phyloP scores from a whole-genome alignment of 495 filamentous ascomycete genomes.

The Xylaria bambusicola region DNA sequence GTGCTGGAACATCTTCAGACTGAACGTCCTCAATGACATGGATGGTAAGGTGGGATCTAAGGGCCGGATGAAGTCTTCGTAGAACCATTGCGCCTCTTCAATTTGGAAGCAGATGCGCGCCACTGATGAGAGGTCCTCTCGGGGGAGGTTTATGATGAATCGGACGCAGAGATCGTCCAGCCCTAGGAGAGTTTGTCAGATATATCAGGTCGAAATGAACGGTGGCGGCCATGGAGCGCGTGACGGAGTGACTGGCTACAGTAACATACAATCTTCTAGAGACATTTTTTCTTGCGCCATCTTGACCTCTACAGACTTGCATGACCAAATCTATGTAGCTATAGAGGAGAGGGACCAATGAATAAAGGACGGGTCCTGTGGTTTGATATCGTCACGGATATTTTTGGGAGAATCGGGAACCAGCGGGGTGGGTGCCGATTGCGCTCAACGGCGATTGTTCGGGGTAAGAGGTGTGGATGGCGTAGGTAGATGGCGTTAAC shows the following conservation, averaged over 20 bases:
- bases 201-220: too few species aligned
- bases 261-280: constrained; percentile 80
- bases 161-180: constrained; percentile 93
- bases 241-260: too few species aligned
- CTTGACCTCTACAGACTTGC: constrained; percentile 47
- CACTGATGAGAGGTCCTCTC: constrained; percentile 83
- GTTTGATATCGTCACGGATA: constrained; percentile 16
- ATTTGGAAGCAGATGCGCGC: constrained; percentile 97
- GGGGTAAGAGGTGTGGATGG: too few species aligned
- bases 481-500: too few species aligned
- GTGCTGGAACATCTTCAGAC: constrained; percentile 84
- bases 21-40: constrained; percentile 79
- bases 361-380: background rate
- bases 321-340: constrained; percentile 42
- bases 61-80: constrained; percentile 97
- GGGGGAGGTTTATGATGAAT: constrained; percentile 93
- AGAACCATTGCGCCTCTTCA: constrained; percentile 99
- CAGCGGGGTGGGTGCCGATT: constrained; percentile 18
- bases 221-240: too few species aligned
- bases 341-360: background rate
- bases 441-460: constrained; percentile 15
- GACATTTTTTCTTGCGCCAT: constrained; percentile 82
- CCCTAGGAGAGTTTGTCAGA: constrained; percentile 57
- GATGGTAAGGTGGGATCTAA: constrained; percentile 82
- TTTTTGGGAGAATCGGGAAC: constrained; percentile 6